phyloP scores from a whole-genome alignment of 352 stramenopile genomes.

The Globisporangium nunn region DNA sequence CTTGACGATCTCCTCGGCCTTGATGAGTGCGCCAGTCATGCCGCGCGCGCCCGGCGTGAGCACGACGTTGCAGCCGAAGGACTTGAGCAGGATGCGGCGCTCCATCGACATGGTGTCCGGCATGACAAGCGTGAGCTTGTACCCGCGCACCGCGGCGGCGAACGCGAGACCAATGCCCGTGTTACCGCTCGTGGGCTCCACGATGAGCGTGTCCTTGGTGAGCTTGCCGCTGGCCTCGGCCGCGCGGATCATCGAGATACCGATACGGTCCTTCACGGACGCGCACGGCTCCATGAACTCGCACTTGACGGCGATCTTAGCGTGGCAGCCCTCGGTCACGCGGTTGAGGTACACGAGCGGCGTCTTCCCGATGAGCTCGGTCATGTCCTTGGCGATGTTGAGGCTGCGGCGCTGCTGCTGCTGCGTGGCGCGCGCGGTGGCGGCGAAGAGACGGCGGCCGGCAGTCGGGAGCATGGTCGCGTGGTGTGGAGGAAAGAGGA shows the following conservation, averaged over 20 bases:
- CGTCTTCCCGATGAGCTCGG: slow-evolving; percentile 93
- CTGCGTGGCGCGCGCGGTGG: slow-evolving; percentile 20
- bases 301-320: slow-evolving; percentile 86
- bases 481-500: background rate
- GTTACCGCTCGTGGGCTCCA: slow-evolving; percentile 94
- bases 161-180: slow-evolving; percentile 93
- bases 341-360: slow-evolving; percentile 90
- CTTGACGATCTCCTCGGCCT: slow-evolving; percentile 69
- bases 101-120: slow-evolving; percentile 95
- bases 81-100: slow-evolving; percentile 92
- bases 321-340: slow-evolving; percentile 68
- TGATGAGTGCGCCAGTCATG: slow-evolving; percentile 74
- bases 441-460: slow-evolving; percentile 20
- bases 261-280: slow-evolving; percentile 84
- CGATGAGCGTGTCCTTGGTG: slow-evolving; percentile 78
- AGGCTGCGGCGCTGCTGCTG: slow-evolving; percentile 23
- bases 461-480: slow-evolving; percentile 14
- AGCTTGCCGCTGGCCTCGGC: slow-evolving; percentile 65
- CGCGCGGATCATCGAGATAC: slow-evolving; percentile 79
- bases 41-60: slow-evolving; percentile 86
- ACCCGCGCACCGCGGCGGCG: slow-evolving; percentile 84
- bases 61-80: slow-evolving; percentile 88
- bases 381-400: slow-evolving; percentile 91
- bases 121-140: slow-evolving; percentile 93
- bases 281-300: slow-evolving; percentile 88